Conservation (phyloP, 768 basidiomycete species). For the Glaciozyma martinii region DNA sequence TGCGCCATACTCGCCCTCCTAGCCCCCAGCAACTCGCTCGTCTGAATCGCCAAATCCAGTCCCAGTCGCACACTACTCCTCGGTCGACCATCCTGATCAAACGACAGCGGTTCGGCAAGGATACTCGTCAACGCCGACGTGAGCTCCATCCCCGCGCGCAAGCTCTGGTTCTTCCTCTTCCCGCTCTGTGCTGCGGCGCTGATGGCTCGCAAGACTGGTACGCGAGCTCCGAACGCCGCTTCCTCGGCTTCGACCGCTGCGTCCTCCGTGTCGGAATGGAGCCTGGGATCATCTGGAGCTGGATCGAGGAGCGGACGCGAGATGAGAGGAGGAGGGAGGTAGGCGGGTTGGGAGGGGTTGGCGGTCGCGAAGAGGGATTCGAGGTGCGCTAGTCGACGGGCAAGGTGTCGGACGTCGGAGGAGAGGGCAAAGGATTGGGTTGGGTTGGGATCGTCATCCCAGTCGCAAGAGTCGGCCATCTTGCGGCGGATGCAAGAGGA, state of each 20-base stretch:
- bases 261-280: conserved; percentile 24
- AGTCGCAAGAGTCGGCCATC: neutral
- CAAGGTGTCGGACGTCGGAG: conserved; percentile 21
- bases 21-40: conserved; percentile 9
- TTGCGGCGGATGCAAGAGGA: conserved; percentile 12
- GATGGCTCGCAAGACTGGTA: conserved; percentile 20
- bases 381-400: conserved; percentile 24
- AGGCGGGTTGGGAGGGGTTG: neutral
- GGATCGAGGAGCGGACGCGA: neutral
- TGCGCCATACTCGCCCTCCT: conserved; percentile 18
- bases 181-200: conserved; percentile 9
- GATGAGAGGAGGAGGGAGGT: neutral
- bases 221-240: conserved; percentile 23
- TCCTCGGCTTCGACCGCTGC: conserved; percentile 27
- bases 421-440: conserved; percentile 14
- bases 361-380: conserved; percentile 21
- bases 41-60: conserved; percentile 27
- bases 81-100: conserved; percentile 31
- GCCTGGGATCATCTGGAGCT: neutral
- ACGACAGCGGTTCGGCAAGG: conserved; percentile 23
- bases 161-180: neutral
- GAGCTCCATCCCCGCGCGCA: conserved; percentile 20
- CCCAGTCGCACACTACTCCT: conserved; percentile 25
- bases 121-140: conserved; percentile 20
- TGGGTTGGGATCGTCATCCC: conserved; percentile 5